Evolutionary conservation across 2,329 filamentous ascomycete species (phyloP).

Genomic region (Ceratocystiopsis brevicomis): DNA sequence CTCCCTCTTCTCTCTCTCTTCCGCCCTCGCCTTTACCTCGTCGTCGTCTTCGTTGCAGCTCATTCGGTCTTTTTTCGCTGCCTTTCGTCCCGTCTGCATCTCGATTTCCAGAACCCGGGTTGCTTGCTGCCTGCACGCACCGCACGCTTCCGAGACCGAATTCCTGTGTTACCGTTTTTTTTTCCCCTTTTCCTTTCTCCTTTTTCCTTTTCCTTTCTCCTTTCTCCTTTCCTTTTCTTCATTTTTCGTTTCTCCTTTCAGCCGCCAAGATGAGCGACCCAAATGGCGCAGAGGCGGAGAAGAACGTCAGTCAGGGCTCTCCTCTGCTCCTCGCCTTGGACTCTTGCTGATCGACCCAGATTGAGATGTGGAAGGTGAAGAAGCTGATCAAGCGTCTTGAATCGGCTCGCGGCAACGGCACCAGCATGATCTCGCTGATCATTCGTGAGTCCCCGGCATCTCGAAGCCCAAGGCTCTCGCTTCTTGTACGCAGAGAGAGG

Average conservation of each 20-base stretch:
- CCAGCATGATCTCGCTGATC: slow-evolving; percentile 98
- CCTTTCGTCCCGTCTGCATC: too few relatives aligned
- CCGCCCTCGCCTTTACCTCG: neutral
- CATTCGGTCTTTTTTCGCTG: too few relatives aligned
- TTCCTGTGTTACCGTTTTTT: too few relatives aligned
- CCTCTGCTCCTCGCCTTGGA: slow-evolving; percentile 1
- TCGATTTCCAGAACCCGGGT: too few relatives aligned
- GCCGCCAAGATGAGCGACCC: slow-evolving; percentile 58
- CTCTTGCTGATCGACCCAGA: slow-evolving; percentile 20
- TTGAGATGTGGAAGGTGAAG: slow-evolving; percentile 93
- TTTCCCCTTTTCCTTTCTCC: neutral
- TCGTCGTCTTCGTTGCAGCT: neutral
- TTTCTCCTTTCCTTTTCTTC: neutral
- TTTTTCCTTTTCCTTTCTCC: neutral
- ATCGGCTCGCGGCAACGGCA: slow-evolving; percentile 92
- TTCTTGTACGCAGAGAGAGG: too few relatives aligned
- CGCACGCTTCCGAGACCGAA: too few relatives aligned
- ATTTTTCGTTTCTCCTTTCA: neutral
- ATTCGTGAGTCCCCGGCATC: slow-evolving; percentile 61
- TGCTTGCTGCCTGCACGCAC: too few relatives aligned
- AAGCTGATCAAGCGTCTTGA: slow-evolving; percentile 98
- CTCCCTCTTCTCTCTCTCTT: neutral
- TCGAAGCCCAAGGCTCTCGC: too few relatives aligned
- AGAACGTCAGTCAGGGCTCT: slow-evolving; percentile 46
- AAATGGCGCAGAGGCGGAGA: slow-evolving; percentile 85